phyloP scores from a whole-genome alignment of 2,329 filamentous ascomycete genomes.

The Alternaria sp. region DNA sequence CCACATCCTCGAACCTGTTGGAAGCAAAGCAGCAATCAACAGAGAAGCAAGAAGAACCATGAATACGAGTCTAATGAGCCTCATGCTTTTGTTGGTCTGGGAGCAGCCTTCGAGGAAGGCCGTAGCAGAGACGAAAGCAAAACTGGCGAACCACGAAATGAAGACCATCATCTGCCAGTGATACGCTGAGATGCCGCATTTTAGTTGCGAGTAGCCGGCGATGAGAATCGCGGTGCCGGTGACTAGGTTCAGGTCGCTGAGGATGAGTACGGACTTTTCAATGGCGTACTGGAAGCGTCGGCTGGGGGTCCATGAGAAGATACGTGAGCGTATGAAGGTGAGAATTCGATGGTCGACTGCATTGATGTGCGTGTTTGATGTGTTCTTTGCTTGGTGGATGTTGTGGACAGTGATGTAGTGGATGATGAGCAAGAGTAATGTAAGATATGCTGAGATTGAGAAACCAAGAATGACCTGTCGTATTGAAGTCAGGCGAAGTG shows the following conservation, averaged over 20 bases:
- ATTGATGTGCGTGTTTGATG: conserved; percentile 11
- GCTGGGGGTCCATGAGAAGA: conserved; percentile 28
- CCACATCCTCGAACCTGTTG: conserved; percentile 31
- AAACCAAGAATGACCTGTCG: conserved; percentile 33
- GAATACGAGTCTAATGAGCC: conserved; percentile 25
- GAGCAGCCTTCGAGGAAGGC: conserved; percentile 28
- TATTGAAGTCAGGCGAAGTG: not conserved
- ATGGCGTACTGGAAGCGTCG: conserved; percentile 32
- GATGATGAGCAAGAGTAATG: conserved; percentile 24
- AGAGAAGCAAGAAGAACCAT: conserved; percentile 27
- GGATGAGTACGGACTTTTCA: conserved; percentile 36
- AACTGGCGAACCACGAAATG: conserved; percentile 31
- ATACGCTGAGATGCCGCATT: conserved; percentile 33
- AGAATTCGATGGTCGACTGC: conserved; percentile 21
- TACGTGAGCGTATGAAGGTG: conserved; percentile 13
- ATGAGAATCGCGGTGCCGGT: conserved; percentile 33
- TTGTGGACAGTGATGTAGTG: conserved; percentile 21
- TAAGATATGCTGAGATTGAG: conserved; percentile 34
- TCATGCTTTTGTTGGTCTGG: conserved; percentile 26
- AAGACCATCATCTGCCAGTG: conserved; percentile 38
- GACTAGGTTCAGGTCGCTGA: conserved; percentile 34
- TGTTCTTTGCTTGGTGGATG: not conserved
- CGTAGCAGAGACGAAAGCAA: conserved; percentile 28
- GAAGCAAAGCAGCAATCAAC: conserved; percentile 27
- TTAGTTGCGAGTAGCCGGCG: conserved; percentile 28